A percentile compares a stretch with the other conserved stretches of the same genome.
Evolutionary conservation across 768 basidiomycete genomes (phyloP).

Genomic region (Macrolepiota albuminosa): DNA sequence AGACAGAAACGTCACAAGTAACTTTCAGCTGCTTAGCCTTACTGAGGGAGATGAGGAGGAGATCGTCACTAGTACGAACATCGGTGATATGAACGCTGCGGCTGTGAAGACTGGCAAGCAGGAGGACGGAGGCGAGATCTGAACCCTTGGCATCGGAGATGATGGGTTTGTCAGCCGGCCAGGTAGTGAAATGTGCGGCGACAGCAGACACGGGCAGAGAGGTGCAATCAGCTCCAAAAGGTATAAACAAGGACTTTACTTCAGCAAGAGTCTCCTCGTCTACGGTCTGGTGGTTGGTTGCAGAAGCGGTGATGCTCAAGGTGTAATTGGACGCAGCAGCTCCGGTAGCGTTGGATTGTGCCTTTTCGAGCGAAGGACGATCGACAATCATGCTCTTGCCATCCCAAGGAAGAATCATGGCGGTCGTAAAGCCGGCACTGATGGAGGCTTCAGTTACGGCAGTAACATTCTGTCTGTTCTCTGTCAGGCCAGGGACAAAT

Average conservation of each 20-base stretch:
- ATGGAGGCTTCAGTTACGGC: slow-evolving; percentile 77
- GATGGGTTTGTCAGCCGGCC: slow-evolving; percentile 91
- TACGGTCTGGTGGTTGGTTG: slow-evolving; percentile 55
- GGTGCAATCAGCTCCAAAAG: slow-evolving; percentile 50
- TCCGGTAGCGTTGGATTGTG: slow-evolving; percentile 57
- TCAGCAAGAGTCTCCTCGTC: slow-evolving; percentile 77
- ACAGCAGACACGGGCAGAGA: slow-evolving; percentile 65
- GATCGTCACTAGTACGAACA: slow-evolving; percentile 80
- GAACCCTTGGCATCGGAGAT: slow-evolving; percentile 90
- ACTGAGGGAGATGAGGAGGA: slow-evolving; percentile 87
- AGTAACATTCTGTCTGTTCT: slow-evolving; percentile 54
- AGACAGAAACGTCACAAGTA: slow-evolving; percentile 94
- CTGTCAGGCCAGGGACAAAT: slow-evolving; percentile 72
- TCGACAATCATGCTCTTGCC: slow-evolving; percentile 60
- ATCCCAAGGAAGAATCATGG: slow-evolving; percentile 74
- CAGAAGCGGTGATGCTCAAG: slow-evolving; percentile 71
- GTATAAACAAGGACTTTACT: slow-evolving; percentile 83
- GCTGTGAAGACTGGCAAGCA: slow-evolving; percentile 89
- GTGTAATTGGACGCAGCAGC: slow-evolving; percentile 86
- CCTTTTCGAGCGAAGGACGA: slow-evolving; percentile 59
- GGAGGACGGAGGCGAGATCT: slow-evolving; percentile 87
- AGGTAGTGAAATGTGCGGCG: slow-evolving; percentile 83
- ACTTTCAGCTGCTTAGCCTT: slow-evolving; percentile 93
- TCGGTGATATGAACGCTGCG: slow-evolving; percentile 89
- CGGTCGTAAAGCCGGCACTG: slow-evolving; percentile 86